Conservation (phyloP, 805 yeast genomes). For the Suhomyces canberraensis region DNA sequence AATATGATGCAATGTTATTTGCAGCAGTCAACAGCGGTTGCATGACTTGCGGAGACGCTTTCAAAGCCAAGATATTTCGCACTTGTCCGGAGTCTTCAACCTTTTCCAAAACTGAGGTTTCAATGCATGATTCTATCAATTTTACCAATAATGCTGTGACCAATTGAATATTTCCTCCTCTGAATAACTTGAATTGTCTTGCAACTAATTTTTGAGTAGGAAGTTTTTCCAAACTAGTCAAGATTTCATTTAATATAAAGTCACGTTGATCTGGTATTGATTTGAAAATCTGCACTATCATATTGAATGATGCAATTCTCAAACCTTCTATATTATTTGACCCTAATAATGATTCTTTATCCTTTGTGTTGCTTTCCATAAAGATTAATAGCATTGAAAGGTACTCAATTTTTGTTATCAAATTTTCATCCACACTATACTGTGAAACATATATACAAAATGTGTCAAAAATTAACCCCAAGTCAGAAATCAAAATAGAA, state of each 20-base stretch:
- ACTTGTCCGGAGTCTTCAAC: too few species aligned
- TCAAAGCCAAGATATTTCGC: too few species aligned
- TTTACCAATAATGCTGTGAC: slow-evolving; percentile 45
- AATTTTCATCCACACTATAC: slow-evolving; percentile 40
- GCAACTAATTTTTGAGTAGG: slow-evolving; percentile 44
- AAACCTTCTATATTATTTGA: slow-evolving; percentile 22
- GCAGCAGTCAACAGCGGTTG: slow-evolving; percentile 9
- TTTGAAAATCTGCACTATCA: slow-evolving; percentile 37
- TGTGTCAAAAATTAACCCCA: slow-evolving; percentile 8
- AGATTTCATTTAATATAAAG: slow-evolving; percentile 59
- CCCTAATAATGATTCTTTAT: slow-evolving; percentile 18
- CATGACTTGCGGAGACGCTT: slow-evolving; percentile 5
- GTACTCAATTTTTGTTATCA: slow-evolving; percentile 59
- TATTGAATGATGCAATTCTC: slow-evolving; percentile 23
- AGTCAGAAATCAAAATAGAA: slow-evolving; percentile 12
- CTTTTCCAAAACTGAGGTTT: too few species aligned
- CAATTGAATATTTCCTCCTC: slow-evolving; percentile 49
- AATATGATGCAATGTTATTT: slow-evolving; percentile 24
- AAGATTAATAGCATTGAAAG: slow-evolving; percentile 43
- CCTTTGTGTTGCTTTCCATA: slow-evolving; percentile 24
- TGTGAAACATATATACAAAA: slow-evolving; percentile 10
- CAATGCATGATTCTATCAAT: slow-evolving; percentile 33
- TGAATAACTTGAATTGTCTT: slow-evolving; percentile 39
- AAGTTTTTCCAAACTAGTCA: slow-evolving; percentile 48
- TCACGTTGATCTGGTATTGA: slow-evolving; percentile 48